Evolutionary conservation across 257 asterid genomes (phyloP).

Genomic region (Pogostemon cablin): DNA sequence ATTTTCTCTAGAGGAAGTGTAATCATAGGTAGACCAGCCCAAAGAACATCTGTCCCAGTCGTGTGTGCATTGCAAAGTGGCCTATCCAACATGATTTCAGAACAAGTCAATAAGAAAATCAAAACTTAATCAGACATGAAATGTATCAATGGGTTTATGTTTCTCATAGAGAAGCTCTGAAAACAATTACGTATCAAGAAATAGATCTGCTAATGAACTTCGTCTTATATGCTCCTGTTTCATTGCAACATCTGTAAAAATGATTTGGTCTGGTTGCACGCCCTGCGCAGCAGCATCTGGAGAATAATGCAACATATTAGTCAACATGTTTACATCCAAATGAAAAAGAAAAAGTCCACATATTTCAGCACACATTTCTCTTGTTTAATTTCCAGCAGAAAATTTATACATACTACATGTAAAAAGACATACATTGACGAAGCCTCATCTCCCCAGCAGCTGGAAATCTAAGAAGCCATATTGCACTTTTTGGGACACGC

Average conservation of each 20-base stretch:
- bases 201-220: slow-evolving; percentile 93
- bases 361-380: neutral
- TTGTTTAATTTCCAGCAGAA: neutral
- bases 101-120: neutral
- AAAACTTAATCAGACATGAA: slow-evolving; percentile 3
- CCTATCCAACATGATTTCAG: slow-evolving; percentile 44
- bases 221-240: slow-evolving; percentile 97
- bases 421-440: slow-evolving; percentile 63
- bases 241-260: slow-evolving; percentile 97
- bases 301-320: slow-evolving; percentile 22
- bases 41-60: slow-evolving; percentile 96
- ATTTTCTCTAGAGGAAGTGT: slow-evolving; percentile 98
- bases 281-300: slow-evolving; percentile 97
- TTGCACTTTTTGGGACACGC: slow-evolving; percentile 96
- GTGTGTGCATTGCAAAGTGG: slow-evolving; percentile 99
- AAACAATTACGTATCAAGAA: slow-evolving; percentile 81
- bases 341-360: neutral
- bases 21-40: slow-evolving; percentile 99
- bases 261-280: slow-evolving; percentile 90
- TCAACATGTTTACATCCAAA: neutral
- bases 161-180: neutral
- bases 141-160: slow-evolving; percentile 1
- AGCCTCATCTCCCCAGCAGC: slow-evolving; percentile 99
- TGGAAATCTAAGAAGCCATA: slow-evolving; percentile 97
- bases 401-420: neutral